Base-by-base conservation (phyloP, 129 eudicot genomes). In the Apium graveolens region DNA sequence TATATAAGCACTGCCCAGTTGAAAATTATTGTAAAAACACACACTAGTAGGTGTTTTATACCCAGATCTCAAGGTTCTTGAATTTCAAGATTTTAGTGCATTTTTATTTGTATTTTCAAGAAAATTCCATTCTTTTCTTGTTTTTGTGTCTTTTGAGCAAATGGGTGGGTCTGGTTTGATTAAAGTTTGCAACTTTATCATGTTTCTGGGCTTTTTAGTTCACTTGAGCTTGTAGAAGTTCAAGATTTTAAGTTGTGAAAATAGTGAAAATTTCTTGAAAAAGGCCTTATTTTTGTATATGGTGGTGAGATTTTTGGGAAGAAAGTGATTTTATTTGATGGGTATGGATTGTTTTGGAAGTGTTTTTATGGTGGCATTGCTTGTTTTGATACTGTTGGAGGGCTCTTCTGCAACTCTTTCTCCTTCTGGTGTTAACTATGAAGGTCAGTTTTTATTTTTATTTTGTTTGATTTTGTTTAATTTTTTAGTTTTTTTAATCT, bases 391-490 rank as follows among this genome's bases (percentile, higher is more conserved):
- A 46, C 79, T 87, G 80, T 51, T 93, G 82, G 83, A 82, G 88
- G 81, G 51, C 82, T 82, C 84, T 55, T 81, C 88, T 88, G 91
- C 98, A 44, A 88, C 93, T 80, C 98, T 94, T 70, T 94, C 98
- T 86, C 98, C 98, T 78, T 68, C 97, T 83, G 98, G 98, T 45
- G 88, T 94, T 7, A 94, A 94, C 80, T 89, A 89, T 86, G 98
- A 94, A 94, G 98, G 98, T 94, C 65, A 83, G 92, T 76, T 73
- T 51, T 11, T 62, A 13, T 34, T 16, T 45, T 37, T 75, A 0
- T 76, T 73, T 85, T n/a, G 42, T 65, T 39, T 35, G 24, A 43
- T 14, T 34, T 34, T 38, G 5, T 38, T 38, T 38, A 38, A 38
- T 68, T 21, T 7, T 38, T 3, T 71, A 4, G 9, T 71, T 20